Conservation (phyloP, 768 basidiomycete genomes). For the Mycena epipterygia region DNA sequence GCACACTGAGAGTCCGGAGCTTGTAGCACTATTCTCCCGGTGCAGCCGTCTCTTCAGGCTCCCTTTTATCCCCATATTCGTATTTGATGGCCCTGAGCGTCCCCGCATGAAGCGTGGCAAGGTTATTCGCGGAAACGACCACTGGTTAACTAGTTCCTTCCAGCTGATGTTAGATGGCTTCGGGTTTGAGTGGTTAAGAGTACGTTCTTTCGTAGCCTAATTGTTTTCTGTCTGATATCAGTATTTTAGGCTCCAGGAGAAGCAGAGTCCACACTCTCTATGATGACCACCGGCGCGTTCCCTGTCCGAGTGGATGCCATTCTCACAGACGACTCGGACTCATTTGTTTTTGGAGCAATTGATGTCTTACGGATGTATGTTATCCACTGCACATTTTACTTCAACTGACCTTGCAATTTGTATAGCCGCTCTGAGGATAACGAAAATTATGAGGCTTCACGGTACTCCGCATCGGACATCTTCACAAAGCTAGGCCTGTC, state of each 20-base stretch:
- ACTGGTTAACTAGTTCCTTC: slow-evolving; percentile 41
- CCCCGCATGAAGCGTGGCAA: slow-evolving; percentile 56
- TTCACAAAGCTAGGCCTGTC: slow-evolving; percentile 40
- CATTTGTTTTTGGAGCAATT: slow-evolving; percentile 61
- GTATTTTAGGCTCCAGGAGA: slow-evolving; percentile 61
- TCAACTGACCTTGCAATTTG: slow-evolving; percentile 31
- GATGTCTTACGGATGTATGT: slow-evolving; percentile 47
- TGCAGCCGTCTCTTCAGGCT: slow-evolving; percentile 52
- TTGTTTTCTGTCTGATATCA: neutral
- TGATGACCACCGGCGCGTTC: slow-evolving; percentile 54
- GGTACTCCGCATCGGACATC: slow-evolving; percentile 42
- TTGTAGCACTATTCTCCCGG: slow-evolving; percentile 58
- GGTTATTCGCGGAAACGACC: slow-evolving; percentile 42
- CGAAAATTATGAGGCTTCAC: slow-evolving; percentile 60
- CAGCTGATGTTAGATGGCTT: slow-evolving; percentile 56
- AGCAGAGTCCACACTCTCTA: slow-evolving; percentile 67
- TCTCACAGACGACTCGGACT: slow-evolving; percentile 64
- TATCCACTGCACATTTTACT: neutral
- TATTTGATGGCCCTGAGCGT: slow-evolving; percentile 62
- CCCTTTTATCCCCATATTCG: slow-evolving; percentile 58
- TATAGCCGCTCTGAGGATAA: slow-evolving; percentile 59
- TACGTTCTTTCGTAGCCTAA: slow-evolving; percentile 19
- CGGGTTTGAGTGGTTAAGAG: slow-evolving; percentile 53
- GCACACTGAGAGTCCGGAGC: slow-evolving; percentile 56
- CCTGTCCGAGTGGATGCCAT: slow-evolving; percentile 57